Conservation (phyloP, 1,284 basidiomycete species). For the Pseudozyma pruni region DNA sequence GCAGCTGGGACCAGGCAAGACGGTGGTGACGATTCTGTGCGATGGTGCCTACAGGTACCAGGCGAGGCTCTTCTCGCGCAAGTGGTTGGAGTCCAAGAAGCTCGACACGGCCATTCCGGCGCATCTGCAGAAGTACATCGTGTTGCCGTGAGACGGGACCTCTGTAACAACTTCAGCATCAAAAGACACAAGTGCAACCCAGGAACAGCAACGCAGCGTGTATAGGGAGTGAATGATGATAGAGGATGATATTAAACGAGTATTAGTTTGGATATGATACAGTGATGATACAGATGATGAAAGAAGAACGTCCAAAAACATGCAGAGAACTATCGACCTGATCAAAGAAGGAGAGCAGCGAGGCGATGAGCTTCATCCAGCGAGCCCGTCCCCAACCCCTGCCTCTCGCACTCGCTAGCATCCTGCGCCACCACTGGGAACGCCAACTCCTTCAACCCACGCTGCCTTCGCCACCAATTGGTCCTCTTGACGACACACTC, state of each 20-base stretch:
- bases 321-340: constrained; percentile 1
- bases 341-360: constrained; percentile 11
- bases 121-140: constrained; percentile 87
- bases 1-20: constrained; percentile 82
- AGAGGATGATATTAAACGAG: too few relatives aligned
- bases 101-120: constrained; percentile 83
- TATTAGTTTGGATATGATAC: constrained; percentile 28
- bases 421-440: not conserved
- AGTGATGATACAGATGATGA: constrained; percentile 2
- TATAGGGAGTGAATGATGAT: too few relatives aligned
- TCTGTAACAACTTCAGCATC: too few relatives aligned
- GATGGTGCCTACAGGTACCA: constrained; percentile 98
- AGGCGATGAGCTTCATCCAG: constrained; percentile 27
- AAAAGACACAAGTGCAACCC: too few relatives aligned
- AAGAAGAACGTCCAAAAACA: not conserved
- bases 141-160: constrained; percentile 74
- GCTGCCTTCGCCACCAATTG: constrained; percentile 53
- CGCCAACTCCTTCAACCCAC: constrained; percentile 21
- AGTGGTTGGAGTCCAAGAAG: constrained; percentile 88
- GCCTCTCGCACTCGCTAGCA: constrained; percentile 11
- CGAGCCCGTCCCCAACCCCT: constrained; percentile 38
- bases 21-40: constrained; percentile 87
- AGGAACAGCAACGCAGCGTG: too few relatives aligned
- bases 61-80: constrained; percentile 91
- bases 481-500: constrained; percentile 33